A percentile compares a stretch with the other conserved stretches of the same genome.
Conservation (phyloP, 2,329 filamentous ascomycete genomes). For the Fusarium staphyleae region DNA sequence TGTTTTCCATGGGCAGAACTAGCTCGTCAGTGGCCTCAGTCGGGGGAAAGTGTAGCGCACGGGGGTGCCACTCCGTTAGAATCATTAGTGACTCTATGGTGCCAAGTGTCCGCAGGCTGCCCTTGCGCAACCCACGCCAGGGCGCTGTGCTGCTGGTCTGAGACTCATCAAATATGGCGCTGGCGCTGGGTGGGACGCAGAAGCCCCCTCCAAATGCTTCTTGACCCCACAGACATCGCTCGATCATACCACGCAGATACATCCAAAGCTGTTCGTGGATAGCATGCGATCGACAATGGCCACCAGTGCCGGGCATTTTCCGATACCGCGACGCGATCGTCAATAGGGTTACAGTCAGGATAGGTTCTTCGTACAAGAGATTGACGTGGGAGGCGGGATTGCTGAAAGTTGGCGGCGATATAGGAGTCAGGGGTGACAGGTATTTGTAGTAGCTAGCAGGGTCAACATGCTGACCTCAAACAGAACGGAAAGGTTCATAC, state of each 20-base stretch:
- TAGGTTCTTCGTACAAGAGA: conserved; percentile 88
- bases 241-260: conserved; percentile 93
- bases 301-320: conserved; percentile 78
- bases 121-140: conserved; percentile 74
- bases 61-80: conserved; percentile 95
- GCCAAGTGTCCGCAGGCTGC: conserved; percentile 85
- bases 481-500: conserved; percentile 34
- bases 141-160: conserved; percentile 73
- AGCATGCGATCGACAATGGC: conserved; percentile 82
- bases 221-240: conserved; percentile 93
- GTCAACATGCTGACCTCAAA: conserved; percentile 16
- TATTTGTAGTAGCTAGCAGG: conserved; percentile 82
- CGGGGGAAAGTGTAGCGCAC: conserved; percentile 91
- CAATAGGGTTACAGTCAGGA: conserved; percentile 88
- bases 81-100: conserved; percentile 95
- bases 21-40: conserved; percentile 76
- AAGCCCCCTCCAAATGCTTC: conserved; percentile 93
- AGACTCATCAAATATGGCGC: conserved; percentile 60
- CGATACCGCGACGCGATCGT: conserved; percentile 91
- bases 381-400: conserved; percentile 80
- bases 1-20: conserved; percentile 67
- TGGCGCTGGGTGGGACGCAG: conserved; percentile 70
- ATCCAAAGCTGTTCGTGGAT: conserved; percentile 97
- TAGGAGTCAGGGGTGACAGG: conserved; percentile 89
- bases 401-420: conserved; percentile 89